Evolutionary conservation across 1,284 basidiomycete genomes (phyloP).

Genomic region (Phellopilus nigrolimitatus): DNA sequence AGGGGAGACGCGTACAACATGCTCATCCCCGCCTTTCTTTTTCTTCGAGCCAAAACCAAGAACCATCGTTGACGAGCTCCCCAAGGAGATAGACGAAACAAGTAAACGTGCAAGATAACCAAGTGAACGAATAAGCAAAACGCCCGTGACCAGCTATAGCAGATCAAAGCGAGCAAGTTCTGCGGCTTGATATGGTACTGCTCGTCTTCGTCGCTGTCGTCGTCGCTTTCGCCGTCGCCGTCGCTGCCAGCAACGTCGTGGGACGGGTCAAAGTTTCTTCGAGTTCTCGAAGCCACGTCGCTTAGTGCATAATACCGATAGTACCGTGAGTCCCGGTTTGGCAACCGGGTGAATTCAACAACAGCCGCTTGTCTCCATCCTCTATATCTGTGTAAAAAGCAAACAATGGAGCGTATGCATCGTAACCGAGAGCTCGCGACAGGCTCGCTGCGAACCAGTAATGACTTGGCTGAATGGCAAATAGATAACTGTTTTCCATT

Average conservation of each 20-base stretch:
- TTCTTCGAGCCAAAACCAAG: constrained; percentile 68
- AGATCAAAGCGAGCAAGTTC: neutral
- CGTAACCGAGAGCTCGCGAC: no score
- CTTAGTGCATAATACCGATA: no score
- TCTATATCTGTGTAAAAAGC: no score
- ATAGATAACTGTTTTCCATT: no score
- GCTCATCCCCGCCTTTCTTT: constrained; percentile 34
- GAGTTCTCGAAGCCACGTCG: neutral
- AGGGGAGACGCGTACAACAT: constrained; percentile 55
- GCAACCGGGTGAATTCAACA: no score
- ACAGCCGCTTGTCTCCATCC: no score
- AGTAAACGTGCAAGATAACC: neutral
- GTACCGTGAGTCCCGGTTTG: no score
- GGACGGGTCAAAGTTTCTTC: constrained; percentile 2
- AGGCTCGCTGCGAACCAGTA: no score
- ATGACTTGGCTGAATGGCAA: no score
- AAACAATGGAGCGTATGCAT: no score
- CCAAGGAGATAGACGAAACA: neutral
- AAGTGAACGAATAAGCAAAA: neutral
- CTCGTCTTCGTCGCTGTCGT: neutral
- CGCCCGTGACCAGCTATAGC: neutral
- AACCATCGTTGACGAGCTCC: constrained; percentile 34
- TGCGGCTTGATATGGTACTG: neutral
- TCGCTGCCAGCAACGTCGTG: constrained; percentile 14
- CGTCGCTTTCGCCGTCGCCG: neutral